Conservation (phyloP, 2,329 filamentous ascomycete species). For the Aureobasidium sp. region DNA sequence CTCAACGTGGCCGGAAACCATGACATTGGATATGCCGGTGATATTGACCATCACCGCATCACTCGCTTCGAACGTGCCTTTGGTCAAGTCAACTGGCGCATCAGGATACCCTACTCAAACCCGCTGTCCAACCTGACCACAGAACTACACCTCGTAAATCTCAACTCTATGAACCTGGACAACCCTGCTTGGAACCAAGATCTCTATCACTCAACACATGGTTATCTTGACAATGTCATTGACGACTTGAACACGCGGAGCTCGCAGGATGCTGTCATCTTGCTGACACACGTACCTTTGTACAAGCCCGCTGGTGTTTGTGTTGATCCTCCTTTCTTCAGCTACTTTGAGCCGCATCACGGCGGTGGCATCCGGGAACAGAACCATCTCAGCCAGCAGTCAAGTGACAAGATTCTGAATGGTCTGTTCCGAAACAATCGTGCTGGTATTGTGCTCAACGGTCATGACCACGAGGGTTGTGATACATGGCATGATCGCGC, state of each 20-base stretch:
- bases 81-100: conserved; percentile 73
- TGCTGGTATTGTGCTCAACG: conserved; percentile 72
- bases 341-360: conserved; percentile 61
- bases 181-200: conserved; percentile 61
- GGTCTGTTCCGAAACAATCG: conserved; percentile 62
- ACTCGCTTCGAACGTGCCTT: conserved; percentile 77
- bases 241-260: neutral
- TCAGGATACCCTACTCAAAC: conserved; percentile 19
- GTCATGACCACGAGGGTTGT: conserved; percentile 93
- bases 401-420: conserved; percentile 66
- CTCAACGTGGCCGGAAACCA: conserved; percentile 94
- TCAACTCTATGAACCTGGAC: conserved; percentile 94
- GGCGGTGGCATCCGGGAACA: conserved; percentile 76
- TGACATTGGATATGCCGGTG: conserved; percentile 92
- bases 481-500: conserved; percentile 66
- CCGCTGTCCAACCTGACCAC: conserved; percentile 47
- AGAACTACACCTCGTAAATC: conserved; percentile 68
- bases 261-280: conserved; percentile 61
- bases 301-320: conserved; percentile 79
- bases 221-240: conserved; percentile 21
- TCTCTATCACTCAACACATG: conserved; percentile 70
- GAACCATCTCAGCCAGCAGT: conserved; percentile 72
- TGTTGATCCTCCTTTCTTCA: conserved; percentile 75
- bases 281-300: conserved; percentile 87
- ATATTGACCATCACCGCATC: conserved; percentile 69